Evolutionary conservation across 148 eudicot species (phyloP).

Genomic region (Diospyros kaki): DNA sequence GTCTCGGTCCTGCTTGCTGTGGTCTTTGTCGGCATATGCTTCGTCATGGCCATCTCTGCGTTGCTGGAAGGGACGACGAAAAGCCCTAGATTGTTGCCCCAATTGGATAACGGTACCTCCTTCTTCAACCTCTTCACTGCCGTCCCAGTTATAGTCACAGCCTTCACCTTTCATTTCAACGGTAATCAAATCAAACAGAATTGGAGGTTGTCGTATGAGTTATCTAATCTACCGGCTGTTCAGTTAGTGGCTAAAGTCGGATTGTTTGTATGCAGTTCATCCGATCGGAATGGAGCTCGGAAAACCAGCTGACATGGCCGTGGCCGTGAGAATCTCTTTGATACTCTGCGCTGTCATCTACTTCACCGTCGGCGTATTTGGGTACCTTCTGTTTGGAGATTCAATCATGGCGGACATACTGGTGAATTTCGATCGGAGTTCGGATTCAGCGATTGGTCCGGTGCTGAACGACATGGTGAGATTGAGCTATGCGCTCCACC

Average conservation of each 20-base stretch:
- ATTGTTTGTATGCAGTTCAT: slow-evolving; percentile 55
- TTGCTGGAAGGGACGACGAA: slow-evolving; percentile 56
- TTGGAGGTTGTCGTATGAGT: too few species aligned
- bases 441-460: slow-evolving; percentile 39
- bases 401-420: slow-evolving; percentile 79
- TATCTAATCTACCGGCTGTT: too few species aligned
- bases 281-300: slow-evolving; percentile 78
- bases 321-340: slow-evolving; percentile 69
- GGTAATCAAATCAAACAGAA: slow-evolving; percentile 26
- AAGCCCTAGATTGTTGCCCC: slow-evolving; percentile 54
- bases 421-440: slow-evolving; percentile 69
- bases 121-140: slow-evolving; percentile 91
- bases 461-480: slow-evolving; percentile 63
- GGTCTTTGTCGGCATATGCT: slow-evolving; percentile 76
- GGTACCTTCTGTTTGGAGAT: slow-evolving; percentile 91
- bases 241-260: too few species aligned
- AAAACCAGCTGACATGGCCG: slow-evolving; percentile 57
- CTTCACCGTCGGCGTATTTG: slow-evolving; percentile 70
- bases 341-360: slow-evolving; percentile 67
- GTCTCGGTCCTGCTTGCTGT: slow-evolving; percentile 80
- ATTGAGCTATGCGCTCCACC: slow-evolving; percentile 84
- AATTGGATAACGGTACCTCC: slow-evolving; percentile 40
- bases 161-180: slow-evolving; percentile 95
- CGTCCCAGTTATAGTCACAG: slow-evolving; percentile 84
- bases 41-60: slow-evolving; percentile 68